Base-by-base conservation (phyloP, 306 rosid species). In the Inga oerstediana region DNA sequence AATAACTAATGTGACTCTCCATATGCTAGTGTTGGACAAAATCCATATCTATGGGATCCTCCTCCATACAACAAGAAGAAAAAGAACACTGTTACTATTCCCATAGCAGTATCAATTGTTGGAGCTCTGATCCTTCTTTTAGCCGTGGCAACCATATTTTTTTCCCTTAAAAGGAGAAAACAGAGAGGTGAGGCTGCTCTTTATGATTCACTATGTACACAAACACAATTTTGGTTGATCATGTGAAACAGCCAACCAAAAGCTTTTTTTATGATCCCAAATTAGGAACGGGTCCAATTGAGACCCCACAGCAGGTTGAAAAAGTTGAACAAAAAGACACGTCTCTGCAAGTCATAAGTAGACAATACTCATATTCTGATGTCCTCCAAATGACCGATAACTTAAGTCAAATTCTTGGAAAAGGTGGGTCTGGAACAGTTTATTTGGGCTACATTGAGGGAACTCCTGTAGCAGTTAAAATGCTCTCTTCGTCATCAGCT, bases 11-110 rank as follows among this genome's bases (percentile, higher is more conserved):
- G 14, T 74, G 46, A 54, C 74, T 84, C 35, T 56, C 22, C 15
- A 52, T 19, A 20, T 86, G 56, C 48, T 64, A 92, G 93, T 4
- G 75, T 54, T 72, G 81, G 75, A 20, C 87, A 74, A 75, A 90
- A 89, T 84, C 85, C 82, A 72, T 3, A 74, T 81, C 85, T 88
- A 37, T 85, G 86, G 77, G 74, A 44, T 62, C 48, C 77, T 15
- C 46, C 39, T 45, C 8, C 84, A 6, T 86, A 91, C 74, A 65
- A 66, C 46, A 48, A 52, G 37, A 58, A 74, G 61, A 76, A 51
- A 43, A 64, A 71, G 52, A 79, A 74, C 30, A 84, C 30, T 27
- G 30, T 51, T 68, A 5, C 54, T 17, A 4, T 82, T 75, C 90
- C 87, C 5, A 2, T 86, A 32, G 75, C 62, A 76, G 92, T 87